phyloP scores from a whole-genome alignment of 1,139 yeast species.

The Candida sp. region DNA sequence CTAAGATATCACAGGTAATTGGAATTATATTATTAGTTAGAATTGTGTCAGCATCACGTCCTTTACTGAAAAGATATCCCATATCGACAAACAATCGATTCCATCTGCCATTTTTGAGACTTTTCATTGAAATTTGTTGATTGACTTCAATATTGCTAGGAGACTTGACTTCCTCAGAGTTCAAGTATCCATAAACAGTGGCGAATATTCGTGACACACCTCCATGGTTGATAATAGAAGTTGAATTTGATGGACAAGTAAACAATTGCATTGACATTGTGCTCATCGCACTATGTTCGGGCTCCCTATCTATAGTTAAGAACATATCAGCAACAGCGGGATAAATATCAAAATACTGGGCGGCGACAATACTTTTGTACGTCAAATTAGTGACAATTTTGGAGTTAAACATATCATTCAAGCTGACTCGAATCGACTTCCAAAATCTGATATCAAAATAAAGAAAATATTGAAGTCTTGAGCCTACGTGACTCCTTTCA shows the following conservation, averaged over 20 bases:
- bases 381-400: conserved; percentile 65
- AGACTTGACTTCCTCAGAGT: conserved; percentile 51
- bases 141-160: conserved; percentile 43
- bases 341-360: conserved; percentile 81
- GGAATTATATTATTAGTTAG: conserved; percentile 36
- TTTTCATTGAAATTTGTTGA: conserved; percentile 39
- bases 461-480: conserved; percentile 75
- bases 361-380: conserved; percentile 60
- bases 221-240: conserved; percentile 66
- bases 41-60: conserved; percentile 46
- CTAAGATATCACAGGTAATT: conserved; percentile 59
- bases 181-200: conserved; percentile 61
- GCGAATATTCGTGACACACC: conserved; percentile 68
- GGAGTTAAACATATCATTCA: conserved; percentile 70
- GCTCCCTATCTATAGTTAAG: conserved; percentile 71
- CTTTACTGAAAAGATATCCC: conserved; percentile 72
- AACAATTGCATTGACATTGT: conserved; percentile 82
- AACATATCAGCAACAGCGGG: conserved; percentile 76
- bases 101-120: conserved; percentile 76
- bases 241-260: conserved; percentile 78
- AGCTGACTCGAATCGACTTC: conserved; percentile 56
- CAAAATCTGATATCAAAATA: conserved; percentile 71
- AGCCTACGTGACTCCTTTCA: conserved; percentile 44
- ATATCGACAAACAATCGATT: conserved; percentile 85
- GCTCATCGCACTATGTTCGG: conserved; percentile 75